Evolutionary conservation across 2,329 filamentous ascomycete genomes (phyloP).

Genomic region (Arthrobotrys iridis): DNA sequence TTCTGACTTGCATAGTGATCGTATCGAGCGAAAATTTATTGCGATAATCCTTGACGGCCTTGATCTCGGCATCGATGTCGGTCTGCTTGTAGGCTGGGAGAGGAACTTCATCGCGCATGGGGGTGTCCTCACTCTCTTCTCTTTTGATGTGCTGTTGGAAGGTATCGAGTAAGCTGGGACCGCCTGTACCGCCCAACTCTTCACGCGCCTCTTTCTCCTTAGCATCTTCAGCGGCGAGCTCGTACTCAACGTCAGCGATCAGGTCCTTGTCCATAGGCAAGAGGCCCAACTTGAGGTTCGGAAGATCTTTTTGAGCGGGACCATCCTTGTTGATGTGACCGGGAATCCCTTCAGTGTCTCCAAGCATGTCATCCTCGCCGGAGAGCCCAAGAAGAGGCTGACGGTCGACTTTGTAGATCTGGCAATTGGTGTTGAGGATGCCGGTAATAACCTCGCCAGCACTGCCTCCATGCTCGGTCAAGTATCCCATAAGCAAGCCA

Average conservation of each 20-base stretch:
- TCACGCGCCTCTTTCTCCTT: constrained; percentile 59
- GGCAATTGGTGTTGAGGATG: constrained; percentile 72
- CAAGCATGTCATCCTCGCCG: constrained; percentile 67
- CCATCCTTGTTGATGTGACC: constrained; percentile 74
- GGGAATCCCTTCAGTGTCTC: constrained; percentile 75
- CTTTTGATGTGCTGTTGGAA: constrained; percentile 90
- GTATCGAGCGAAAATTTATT: constrained; percentile 81
- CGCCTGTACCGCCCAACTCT: constrained; percentile 63
- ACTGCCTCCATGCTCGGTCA: constrained; percentile 84
- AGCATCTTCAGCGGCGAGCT: constrained; percentile 85
- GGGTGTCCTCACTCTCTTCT: constrained; percentile 86
- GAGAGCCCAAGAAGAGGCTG: constrained; percentile 66
- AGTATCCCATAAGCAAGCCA: constrained; percentile 82
- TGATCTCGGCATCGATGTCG: constrained; percentile 93
- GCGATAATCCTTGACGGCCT: constrained; percentile 90
- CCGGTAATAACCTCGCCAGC: constrained; percentile 81
- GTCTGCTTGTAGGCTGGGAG: constrained; percentile 86
- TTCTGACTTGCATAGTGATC: constrained; percentile 26
- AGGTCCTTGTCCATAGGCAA: constrained; percentile 84
- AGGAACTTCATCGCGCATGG: constrained; percentile 80
- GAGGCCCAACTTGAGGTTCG: constrained; percentile 78
- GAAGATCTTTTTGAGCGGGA: constrained; percentile 69
- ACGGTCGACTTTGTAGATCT: constrained; percentile 68
- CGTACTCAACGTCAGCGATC: constrained; percentile 84
- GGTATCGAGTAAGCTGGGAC: constrained; percentile 81